Conservation (phyloP, 2,329 filamentous ascomycete species). For the Ophiostoma sp. region DNA sequence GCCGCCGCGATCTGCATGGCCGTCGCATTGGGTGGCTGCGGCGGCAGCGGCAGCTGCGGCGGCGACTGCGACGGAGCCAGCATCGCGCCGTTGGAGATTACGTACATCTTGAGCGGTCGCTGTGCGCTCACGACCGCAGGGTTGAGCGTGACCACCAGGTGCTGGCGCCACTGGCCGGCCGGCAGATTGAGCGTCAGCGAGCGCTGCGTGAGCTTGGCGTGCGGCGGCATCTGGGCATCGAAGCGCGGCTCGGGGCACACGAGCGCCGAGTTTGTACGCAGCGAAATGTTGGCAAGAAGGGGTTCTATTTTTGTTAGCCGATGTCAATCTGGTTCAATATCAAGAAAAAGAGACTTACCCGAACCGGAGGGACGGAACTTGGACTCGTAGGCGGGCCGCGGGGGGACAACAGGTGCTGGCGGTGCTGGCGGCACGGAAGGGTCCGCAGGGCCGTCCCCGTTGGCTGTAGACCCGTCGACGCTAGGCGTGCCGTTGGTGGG, state of each 20-base stretch:
- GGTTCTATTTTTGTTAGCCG: conserved; percentile 34
- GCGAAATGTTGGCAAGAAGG: conserved; percentile 59
- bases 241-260: conserved; percentile 55
- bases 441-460: not conserved
- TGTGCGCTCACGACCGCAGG: conserved; percentile 52
- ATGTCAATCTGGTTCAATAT: too few species aligned
- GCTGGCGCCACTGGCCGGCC: conserved; percentile 61
- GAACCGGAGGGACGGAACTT: conserved; percentile 39
- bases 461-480: conserved; percentile 7
- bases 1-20: conserved; percentile 41
- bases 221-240: conserved; percentile 59
- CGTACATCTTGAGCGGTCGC: conserved; percentile 71
- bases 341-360: conserved; percentile 34
- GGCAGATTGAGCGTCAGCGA: conserved; percentile 67
- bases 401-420: conserved; percentile 35
- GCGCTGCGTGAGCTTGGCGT: conserved; percentile 61
- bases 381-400: conserved; percentile 32
- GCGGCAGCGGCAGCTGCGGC: conserved; percentile 48
- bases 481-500: conserved; percentile 30
- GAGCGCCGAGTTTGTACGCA: conserved; percentile 63
- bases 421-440: conserved; percentile 21
- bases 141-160: conserved; percentile 62
- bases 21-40: conserved; percentile 50
- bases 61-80: conserved; percentile 47
- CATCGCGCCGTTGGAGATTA: conserved; percentile 61